These are phyloP conservation scores for Aspergillus sp. DNA, from an alignment of 2,329 filamentous ascomycete species.

Conservation along the genomic window DNA sequence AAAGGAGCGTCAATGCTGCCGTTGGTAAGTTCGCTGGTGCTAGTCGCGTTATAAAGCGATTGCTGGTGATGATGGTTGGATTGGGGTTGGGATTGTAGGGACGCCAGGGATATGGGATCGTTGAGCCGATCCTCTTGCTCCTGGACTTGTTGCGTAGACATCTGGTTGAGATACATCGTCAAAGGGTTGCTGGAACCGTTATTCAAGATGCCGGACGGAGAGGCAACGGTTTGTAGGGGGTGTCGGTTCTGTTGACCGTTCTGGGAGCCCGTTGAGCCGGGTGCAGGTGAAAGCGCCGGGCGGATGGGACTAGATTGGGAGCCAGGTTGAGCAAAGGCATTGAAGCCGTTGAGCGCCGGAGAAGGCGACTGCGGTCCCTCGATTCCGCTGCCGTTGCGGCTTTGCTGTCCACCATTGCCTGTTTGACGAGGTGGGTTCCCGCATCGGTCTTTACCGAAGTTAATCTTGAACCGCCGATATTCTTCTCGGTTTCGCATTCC, in stretches of 20 bases:
- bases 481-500: constrained; percentile 92
- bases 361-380: constrained; percentile 56
- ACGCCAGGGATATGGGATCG: constrained; percentile 42
- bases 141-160: constrained; percentile 59
- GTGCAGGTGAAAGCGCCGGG: constrained; percentile 53
- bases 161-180: constrained; percentile 88
- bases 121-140: constrained; percentile 60
- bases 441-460: constrained; percentile 98
- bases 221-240: constrained; percentile 54
- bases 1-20: constrained; percentile 50
- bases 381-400: constrained; percentile 58
- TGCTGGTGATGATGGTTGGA: constrained; percentile 66
- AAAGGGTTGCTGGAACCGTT: constrained; percentile 79
- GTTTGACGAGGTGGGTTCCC: constrained; percentile 93
- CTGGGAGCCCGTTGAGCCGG: constrained; percentile 53
- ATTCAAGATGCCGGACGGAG: constrained; percentile 74
- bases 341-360: constrained; percentile 58
- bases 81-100: constrained; percentile 63
- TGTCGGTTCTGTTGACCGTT: constrained; percentile 61
- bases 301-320: constrained; percentile 62
- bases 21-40: constrained; percentile 61
- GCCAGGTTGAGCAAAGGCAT: constrained; percentile 52
- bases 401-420: constrained; percentile 63
- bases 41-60: constrained; percentile 74
- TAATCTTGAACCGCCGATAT: constrained; percentile 98